These are phyloP conservation scores for Leccinum pellstonianum DNA, from an alignment of 768 basidiomycete genomes.

Conservation along the genomic window DNA sequence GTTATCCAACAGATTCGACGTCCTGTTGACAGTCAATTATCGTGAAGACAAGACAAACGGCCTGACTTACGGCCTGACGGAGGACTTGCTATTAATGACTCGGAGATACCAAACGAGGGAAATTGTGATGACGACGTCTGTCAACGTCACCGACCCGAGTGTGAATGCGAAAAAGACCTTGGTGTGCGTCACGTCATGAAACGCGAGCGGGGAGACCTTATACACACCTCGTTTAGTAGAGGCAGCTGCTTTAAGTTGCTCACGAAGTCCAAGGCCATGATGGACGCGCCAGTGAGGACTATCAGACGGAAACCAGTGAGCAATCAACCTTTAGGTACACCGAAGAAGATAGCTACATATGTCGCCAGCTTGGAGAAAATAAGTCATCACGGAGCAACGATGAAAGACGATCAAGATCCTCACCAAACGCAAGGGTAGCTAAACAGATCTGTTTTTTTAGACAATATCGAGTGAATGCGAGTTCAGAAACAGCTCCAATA, in stretches of 20 bases:
- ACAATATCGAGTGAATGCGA: neutral
- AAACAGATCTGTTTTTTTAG: neutral
- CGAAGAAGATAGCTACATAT: conserved; percentile 3
- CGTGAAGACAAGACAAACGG: neutral
- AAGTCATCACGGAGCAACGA: neutral
- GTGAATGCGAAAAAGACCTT: conserved; percentile 10
- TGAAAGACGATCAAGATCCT: neutral
- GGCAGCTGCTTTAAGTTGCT: neutral
- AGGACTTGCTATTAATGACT: neutral
- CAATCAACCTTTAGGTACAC: too few species aligned
- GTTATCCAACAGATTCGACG: conserved; percentile 3
- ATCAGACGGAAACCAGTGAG: neutral
- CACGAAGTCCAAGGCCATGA: neutral
- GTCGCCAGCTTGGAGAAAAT: conserved; percentile 1
- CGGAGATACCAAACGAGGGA: conserved; percentile 11
- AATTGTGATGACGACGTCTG: conserved; percentile 16
- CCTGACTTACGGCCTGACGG: conserved; percentile 6
- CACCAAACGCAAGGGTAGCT: conserved; percentile 8
- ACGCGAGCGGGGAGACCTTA: neutral
- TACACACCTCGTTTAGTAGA: conserved; percentile 8
- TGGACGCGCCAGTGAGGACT: conserved; percentile 7
- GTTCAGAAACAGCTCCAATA: neutral
- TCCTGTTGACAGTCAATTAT: neutral
- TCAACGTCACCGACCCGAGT: conserved; percentile 16
- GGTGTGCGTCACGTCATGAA: neutral